Evolutionary conservation across 2,329 filamentous ascomycete genomes (phyloP), one percentile per base, ranked within the genome.

Genomic region (Stagonosporopsis vannaccii): DNA sequence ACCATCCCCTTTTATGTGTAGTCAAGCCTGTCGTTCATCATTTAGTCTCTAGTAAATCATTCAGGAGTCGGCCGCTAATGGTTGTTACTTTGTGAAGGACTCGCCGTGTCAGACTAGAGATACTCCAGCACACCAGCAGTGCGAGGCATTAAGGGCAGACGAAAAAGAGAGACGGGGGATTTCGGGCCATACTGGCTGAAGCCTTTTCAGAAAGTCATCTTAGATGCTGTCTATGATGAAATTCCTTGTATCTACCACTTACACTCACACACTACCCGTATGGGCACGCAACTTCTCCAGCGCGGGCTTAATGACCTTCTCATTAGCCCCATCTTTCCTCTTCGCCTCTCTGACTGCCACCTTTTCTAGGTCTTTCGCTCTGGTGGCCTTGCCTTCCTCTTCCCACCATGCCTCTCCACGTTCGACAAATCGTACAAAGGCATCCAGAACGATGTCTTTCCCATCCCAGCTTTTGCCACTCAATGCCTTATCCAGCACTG

Each of bases 391-490:
- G 77, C 82, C 75, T 36, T 80, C 77, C 80, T 87, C 87, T 35
- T 74, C 67, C 79, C 84, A 86, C 26, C 91, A 79, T 7, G 75
- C 75, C 61, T 82, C 83, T 0, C 85, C 85, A 60, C 87, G 86
- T 67, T 86, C 83, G 0, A 90, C 87, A 66, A 98, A 95, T 55
- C 87, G 84, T 4, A 92, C 89, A 74, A 95, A 92, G 6, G 90
- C 88, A 39, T 87, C 83, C 2, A 98, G 81, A 28, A 99, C 85
- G 63, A 87, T 87, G 76, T 97, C 92, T 73, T 99, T 99, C 20
- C 92, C 92, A 0, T 90, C 84, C 82, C 97, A 99, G 0, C 93
- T 97, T 81, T 97, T 98, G 12, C 96, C 87, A 2, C 87, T 85
- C 36, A 98, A 78, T 1, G 91, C 87, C 69, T 90, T 91, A 61